Base-by-base conservation (phyloP, 192 early-diverging fungal species). In the Coemansia sp. region DNA sequence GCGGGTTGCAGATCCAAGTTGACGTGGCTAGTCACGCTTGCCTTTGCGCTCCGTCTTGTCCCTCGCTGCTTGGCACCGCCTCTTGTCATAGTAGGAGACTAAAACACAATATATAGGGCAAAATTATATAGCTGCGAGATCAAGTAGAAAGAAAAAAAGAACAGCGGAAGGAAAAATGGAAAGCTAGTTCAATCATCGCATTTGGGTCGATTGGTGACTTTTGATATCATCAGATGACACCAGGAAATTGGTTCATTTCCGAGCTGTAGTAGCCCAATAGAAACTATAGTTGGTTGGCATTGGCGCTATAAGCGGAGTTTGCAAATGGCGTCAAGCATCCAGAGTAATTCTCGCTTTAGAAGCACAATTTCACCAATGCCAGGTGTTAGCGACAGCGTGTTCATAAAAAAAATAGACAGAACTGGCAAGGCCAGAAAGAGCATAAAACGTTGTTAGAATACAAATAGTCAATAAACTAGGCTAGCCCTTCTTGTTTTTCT, bases 401-500 rank as follows among this genome's bases (percentile, higher is more conserved):
- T 15, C 10, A 36, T 20, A 34, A 47, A 15, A 29, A 15, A 29
- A 18, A 13, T 34, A 11, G 39, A n/a, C 7, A 72, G 4, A 46
- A 24, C 7, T 60, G 53, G 55, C 33, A 22, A 50, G 50, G 55
- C 53, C 27, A 49, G 22, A 36, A 38, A 62, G 7, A 31, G 9
- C n/a, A 50, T 22, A 20, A 20, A 50, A 22, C 49, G 49, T 50
- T 50, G n/a, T 50, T 50, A 22, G 12, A 43, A 43, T 43, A 22
- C 9, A 50, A 20, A 10, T 10, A 2, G 20, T 22, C 3, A 50
- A 43, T 27, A 22, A 41, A 29, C 5, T 8, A 65, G 6, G 33
- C 65, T 67, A 36, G 12, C 47, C 34, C 36, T 67, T 65, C 13
- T 65, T 55, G 49, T 57, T 55, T 1, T 50, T 34, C 13, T 55